Evolutionary conservation across 176 grass and related monocot species (phyloP), one percentile per base, ranked within the genome.

Genomic region (Oryza rufipogon): DNA sequence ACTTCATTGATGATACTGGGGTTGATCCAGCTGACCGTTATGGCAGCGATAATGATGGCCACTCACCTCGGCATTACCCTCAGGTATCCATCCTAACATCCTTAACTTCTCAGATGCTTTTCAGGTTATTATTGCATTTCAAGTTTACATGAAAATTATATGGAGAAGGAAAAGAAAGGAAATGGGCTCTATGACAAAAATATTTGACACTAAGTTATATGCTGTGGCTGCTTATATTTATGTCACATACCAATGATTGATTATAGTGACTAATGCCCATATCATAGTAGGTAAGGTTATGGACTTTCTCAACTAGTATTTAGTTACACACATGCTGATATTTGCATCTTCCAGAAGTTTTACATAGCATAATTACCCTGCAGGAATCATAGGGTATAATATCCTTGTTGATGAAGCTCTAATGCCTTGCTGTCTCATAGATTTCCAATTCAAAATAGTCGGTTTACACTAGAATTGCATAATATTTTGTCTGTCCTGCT

Each of bases 1-100:
- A 95, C 45, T 99, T 99, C 72, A 99, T 99, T 30, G 96, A 98
- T 89, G 93, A 98, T 64, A 95, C 17, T 46, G 96, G 96, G 34
- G 91, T 96, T 74, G 96, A 98, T 66, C 91, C 93, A 83, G 88
- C 87, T 76, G 89, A 93, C 81, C 92, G 93, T 66, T 95, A 91
- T 90, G 96, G 81, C 39, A 98, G 93, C 61, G 96, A 98, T 73
- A 93, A 98, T 84, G 93, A 87, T 58, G 84, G 80, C 46, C 80
- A 80, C 56, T 98, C 93, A 66, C 85, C 87, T 44, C 75, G 91
- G 34, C 86, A 88, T 89, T 85, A 85, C 60, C 89, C 93, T 44
- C 92, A 98, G 93, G 96, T 98, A 56, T n/a, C 79, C 52, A 58
- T 68, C 51, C 11, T 45, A 15, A 79, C 51, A 56, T 69, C 42